A percentile compares a stretch with the other conserved stretches of the same genome.
These are phyloP conservation scores for Coniochaeta prunicola DNA, from an alignment of 2,329 filamentous ascomycete genomes.

Conservation along the genomic window DNA sequence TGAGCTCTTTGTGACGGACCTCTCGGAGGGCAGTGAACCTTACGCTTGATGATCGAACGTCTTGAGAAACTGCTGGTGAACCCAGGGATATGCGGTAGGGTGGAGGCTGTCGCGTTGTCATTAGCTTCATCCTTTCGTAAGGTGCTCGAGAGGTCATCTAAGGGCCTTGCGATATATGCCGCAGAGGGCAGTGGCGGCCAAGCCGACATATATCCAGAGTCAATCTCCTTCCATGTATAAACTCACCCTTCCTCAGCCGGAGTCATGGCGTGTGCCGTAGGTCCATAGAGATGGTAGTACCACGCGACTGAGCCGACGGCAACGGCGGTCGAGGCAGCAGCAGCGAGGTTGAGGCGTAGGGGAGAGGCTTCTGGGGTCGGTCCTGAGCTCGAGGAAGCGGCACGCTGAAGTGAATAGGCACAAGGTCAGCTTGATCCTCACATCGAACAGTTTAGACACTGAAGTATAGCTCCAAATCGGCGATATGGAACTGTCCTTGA, in stretches of 20 bases:
- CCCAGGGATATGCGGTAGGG: conserved; percentile 89
- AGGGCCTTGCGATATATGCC: conserved; percentile 15
- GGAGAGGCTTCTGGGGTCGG: conserved; percentile 63
- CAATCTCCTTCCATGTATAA: not conserved
- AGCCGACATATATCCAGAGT: not conserved
- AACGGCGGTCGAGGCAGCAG: conserved; percentile 76
- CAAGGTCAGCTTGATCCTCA: not conserved
- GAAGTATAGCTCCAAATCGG: not conserved
- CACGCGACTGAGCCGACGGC: conserved; percentile 87
- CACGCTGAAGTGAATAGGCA: conserved; percentile 39
- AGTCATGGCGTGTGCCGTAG: conserved; percentile 80
- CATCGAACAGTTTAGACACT: not conserved
- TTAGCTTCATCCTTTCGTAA: not conserved
- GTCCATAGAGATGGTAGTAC: conserved; percentile 96
- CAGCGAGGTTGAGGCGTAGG: conserved; percentile 79
- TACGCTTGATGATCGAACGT: conserved; percentile 97
- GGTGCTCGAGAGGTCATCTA: not conserved
- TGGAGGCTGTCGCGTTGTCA: conserved; percentile 61
- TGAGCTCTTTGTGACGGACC: not conserved
- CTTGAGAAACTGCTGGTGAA: conserved; percentile 84
- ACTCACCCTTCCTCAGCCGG: conserved; percentile 98
- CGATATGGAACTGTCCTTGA: not conserved
- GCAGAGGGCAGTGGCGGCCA: conserved; percentile 8
- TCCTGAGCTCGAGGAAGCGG: conserved; percentile 64
- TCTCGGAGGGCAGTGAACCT: conserved; percentile 32